Evolutionary conservation across 2,329 filamentous ascomycete species (phyloP).

Genomic region (Aspergillus cejpii): DNA sequence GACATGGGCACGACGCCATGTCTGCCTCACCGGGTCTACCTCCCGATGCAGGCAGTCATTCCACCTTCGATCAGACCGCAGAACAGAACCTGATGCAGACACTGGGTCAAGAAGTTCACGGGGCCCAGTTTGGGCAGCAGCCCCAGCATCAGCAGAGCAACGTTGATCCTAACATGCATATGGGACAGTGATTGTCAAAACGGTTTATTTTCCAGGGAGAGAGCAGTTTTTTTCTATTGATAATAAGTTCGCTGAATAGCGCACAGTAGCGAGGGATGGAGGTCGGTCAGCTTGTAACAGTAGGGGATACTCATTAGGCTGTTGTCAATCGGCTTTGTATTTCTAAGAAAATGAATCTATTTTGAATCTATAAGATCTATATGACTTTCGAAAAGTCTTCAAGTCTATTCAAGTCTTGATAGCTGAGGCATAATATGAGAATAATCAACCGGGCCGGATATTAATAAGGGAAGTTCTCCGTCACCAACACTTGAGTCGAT

Average conservation of each 20-base stretch:
- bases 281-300: not conserved
- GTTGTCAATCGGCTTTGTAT: not conserved
- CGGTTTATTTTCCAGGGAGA: not conserved
- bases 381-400: too few relatives aligned
- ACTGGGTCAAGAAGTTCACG: constrained; percentile 39
- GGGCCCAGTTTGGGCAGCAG: constrained; percentile 31
- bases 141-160: constrained; percentile 31
- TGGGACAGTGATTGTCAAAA: constrained; percentile 23
- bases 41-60: constrained; percentile 28
- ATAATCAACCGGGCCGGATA: constrained; percentile 6
- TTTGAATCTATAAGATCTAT: not conserved
- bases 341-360: not conserved
- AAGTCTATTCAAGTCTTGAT: too few relatives aligned
- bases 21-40: constrained; percentile 34
- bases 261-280: not conserved
- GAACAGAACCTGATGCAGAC: constrained; percentile 42
- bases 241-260: not conserved
- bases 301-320: not conserved
- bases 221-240: not conserved
- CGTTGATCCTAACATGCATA: constrained; percentile 34
- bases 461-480: constrained; percentile 2
- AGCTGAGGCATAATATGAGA: too few relatives aligned
- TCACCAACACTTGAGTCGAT: not conserved
- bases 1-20: constrained; percentile 31
- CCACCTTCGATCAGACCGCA: constrained; percentile 35